Base-by-base conservation (phyloP, 352 stramenopile species). In the Globisporangium paddicum region DNA sequence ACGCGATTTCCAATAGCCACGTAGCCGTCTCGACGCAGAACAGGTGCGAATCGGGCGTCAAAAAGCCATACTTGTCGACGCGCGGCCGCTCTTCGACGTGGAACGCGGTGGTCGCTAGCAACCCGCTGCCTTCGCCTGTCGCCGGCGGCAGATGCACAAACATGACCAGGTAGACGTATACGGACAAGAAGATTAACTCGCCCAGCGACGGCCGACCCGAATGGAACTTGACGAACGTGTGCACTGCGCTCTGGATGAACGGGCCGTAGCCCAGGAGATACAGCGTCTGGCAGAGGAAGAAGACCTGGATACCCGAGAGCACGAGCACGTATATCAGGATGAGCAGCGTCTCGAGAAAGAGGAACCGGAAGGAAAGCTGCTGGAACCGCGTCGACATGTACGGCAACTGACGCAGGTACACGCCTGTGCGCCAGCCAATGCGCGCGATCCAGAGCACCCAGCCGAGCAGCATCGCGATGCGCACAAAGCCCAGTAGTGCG, bases 361-460 rank as follows among this genome's bases (percentile, higher is more conserved):
- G 57, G 56, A 95, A 96, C 13, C 87, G 82, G 58, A 91, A 96
- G 40, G 86, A 95, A 7, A 96, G 67, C 50, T 96, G 87, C 67
- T 93, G 82, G 47, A 87, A 91, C 4, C 87, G 86, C 21, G 84
- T 90, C 5, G 79, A 75, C 80, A 96, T 94, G 65, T 96, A 96
- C 26, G 82, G 75, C 6, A 96, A 55, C 18, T 67, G 66, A 13
- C 85, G 86, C 21, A 96, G n/a, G 42, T 90, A 70, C 5, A 65
- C 61, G 1, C 77, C 71, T 0, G 85, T 89, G 53, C 72, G 64
- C 47, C 69, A 79, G 18, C 77, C 79, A 51, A 89, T 76, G 49
- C 63, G 68, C 37, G 72, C 64, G 19, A 93, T 85, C 84, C 85
- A 95, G 1, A 73, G 64, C 16, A 89, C 75, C 87, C 87, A 96